Conservation (phyloP, 352 stramenopile genomes). For the Pythium aquatile region DNA sequence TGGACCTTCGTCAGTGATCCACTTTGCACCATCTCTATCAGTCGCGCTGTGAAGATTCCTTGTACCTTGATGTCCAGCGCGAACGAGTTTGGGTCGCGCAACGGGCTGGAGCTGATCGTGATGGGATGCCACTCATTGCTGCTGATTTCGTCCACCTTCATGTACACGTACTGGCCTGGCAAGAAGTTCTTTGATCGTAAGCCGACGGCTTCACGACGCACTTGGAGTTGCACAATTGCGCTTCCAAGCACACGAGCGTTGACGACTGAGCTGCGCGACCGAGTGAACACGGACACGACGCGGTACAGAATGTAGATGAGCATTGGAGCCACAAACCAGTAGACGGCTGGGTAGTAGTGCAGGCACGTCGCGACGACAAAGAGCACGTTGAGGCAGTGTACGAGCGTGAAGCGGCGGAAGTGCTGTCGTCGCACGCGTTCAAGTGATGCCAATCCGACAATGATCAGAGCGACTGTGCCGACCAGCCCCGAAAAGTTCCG, state of each 20-base stretch:
- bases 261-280: conserved; percentile 13
- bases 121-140: conserved; percentile 70
- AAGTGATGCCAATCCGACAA: conserved; percentile 47
- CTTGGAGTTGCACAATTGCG: conserved; percentile 55
- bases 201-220: conserved; percentile 33
- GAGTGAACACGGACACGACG: conserved; percentile 40
- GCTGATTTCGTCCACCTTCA: conserved; percentile 56
- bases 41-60: conserved; percentile 48
- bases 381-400: conserved; percentile 51
- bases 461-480: conserved; percentile 39
- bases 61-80: conserved; percentile 62
- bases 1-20: conserved; percentile 44
- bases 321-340: conserved; percentile 56
- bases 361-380: conserved; percentile 50
- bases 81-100: conserved; percentile 40
- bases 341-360: conserved; percentile 65
- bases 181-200: conserved; percentile 32
- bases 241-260: conserved; percentile 30
- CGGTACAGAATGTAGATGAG: conserved; percentile 66
- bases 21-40: conserved; percentile 46
- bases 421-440: conserved; percentile 45
- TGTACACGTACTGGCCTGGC: conserved; percentile 71
- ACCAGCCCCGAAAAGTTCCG: conserved; percentile 68
- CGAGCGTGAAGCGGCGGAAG: conserved; percentile 55
- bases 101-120: conserved; percentile 65